Base-by-base conservation (phyloP, 2,329 filamentous ascomycete species). In the Exophiala bonariae region DNA sequence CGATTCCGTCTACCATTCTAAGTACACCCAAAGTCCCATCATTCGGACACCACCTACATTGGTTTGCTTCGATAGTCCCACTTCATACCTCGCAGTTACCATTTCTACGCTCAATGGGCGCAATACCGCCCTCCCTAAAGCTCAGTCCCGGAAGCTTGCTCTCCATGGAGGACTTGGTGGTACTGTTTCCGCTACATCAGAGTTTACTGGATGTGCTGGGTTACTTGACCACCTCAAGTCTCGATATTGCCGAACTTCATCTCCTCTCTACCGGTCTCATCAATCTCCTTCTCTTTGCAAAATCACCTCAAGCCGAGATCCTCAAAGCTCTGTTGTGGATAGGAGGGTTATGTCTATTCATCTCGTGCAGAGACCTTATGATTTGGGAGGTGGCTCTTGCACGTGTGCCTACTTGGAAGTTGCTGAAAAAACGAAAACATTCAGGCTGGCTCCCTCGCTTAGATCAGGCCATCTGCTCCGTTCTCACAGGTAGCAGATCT, bases 391-490 rank as follows among this genome's bases (percentile, higher is more conserved):
- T 97, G 43, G 80, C 85, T 19, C 72, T 99, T 51, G 91, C 92
- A 41, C 80, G 92, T 47, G 88, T 97, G 14, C 93, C 93, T 2
- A 89, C 83, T 59, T 96, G 92, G 89, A 87, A 91, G 34, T 91
- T 97, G 20, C 28, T 52, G 18, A 41, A 42, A 19, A 38, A 26
- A 40, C 49, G 49, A 16, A 46, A 37, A 17, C 33, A 36, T 10
- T 35, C 23, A 17, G 52, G 49, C 11, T 22, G 52, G 4, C 22
- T 55, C 9, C 41, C 45, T 7, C 45, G 49, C 9, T 34, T 55
- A 22, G 52, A 55, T 37, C 52, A 52, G 31, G 23, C 40, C 6
- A 37, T 55, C 10, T 55, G 52, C 18, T 22, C 17, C 9, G 20
- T 52, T 8, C 34, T 55, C 7, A 42, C 40, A 10, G 11, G 45